Conservation (phyloP, 495 filamentous ascomycete species). For the Recurvomyces mirabilis region DNA sequence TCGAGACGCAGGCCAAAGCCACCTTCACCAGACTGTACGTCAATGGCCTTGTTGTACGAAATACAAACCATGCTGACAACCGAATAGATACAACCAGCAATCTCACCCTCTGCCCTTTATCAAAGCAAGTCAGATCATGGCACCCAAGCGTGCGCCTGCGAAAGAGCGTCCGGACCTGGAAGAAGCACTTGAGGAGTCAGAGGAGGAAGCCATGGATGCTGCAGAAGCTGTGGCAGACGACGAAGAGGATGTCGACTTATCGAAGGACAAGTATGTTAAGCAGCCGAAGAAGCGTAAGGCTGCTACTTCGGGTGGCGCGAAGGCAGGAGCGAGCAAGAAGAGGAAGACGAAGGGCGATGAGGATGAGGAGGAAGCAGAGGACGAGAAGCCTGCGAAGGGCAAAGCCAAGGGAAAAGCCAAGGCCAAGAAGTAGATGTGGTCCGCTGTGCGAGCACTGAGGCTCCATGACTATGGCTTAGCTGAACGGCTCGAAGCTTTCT, state of each 20-base stretch:
- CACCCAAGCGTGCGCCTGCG: conserved; percentile 50
- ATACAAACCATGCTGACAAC: background rate
- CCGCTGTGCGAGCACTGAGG: too few relatives aligned
- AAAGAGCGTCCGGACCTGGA: conserved; percentile 88
- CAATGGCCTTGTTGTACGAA: background rate
- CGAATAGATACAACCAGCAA: conserved; percentile 67
- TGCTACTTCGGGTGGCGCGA: conserved; percentile 6
- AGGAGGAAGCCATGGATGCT: conserved; percentile 54
- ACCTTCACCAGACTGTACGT: conserved; percentile 75
- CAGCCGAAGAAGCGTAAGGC: conserved; percentile 47
- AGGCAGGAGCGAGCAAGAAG: conserved; percentile 38
- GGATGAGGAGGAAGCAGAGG: conserved; percentile 21
- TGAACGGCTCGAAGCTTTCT: too few relatives aligned
- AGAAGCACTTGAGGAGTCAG: conserved; percentile 88
- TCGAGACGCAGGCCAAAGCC: conserved; percentile 76
- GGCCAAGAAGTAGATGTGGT: conserved; percentile 25
- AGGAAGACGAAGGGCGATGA: conserved; percentile 33
- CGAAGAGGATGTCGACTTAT: conserved; percentile 54
- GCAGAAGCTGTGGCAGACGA: conserved; percentile 49
- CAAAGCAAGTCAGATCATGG: conserved; percentile 69
- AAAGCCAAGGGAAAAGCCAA: conserved; percentile 21
- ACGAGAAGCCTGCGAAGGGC: conserved; percentile 13
- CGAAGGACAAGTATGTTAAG: conserved; percentile 95
- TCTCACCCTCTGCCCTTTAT: conserved; percentile 92
- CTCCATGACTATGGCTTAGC: too few relatives aligned